These are phyloP conservation scores for Emericellopsis cladophorae DNA, from an alignment of 2,329 filamentous ascomycete species.

Conservation along the genomic window DNA sequence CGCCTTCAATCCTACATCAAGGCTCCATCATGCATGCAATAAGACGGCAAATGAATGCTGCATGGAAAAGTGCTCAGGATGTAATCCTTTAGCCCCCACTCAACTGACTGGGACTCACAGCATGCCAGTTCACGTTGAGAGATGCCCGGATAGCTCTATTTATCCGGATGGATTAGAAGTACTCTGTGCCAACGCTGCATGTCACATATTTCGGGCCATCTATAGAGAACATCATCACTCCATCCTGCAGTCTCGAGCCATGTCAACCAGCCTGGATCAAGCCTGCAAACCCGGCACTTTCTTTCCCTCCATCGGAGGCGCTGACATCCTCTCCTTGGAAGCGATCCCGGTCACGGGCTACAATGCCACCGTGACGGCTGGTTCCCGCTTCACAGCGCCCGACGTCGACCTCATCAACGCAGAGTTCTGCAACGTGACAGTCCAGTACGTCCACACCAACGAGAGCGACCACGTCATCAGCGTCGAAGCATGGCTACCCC, in stretches of 20 bases:
- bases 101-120: too few relatives aligned
- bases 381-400: not conserved
- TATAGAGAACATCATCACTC: not conserved
- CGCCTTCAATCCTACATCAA: too few relatives aligned
- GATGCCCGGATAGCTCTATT: too few relatives aligned
- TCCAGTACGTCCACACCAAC: conserved; percentile 4
- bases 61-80: too few relatives aligned
- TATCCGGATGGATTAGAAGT: too few relatives aligned
- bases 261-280: not conserved
- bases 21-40: too few relatives aligned
- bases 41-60: too few relatives aligned
- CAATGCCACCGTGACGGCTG: not conserved
- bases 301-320: not conserved
- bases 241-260: not conserved
- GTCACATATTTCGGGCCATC: not conserved
- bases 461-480: not conserved
- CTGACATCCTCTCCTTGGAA: not conserved
- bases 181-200: too few relatives aligned
- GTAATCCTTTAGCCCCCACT: too few relatives aligned
- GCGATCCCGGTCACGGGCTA: not conserved
- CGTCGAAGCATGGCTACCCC: conserved; percentile 11
- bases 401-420: not conserved
- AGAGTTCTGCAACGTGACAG: conserved; percentile 8
- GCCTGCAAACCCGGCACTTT: not conserved
- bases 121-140: too few relatives aligned